Base-by-base conservation (phyloP, 2,329 filamentous ascomycete genomes). In the Neophaeococcomyces aloes region DNA sequence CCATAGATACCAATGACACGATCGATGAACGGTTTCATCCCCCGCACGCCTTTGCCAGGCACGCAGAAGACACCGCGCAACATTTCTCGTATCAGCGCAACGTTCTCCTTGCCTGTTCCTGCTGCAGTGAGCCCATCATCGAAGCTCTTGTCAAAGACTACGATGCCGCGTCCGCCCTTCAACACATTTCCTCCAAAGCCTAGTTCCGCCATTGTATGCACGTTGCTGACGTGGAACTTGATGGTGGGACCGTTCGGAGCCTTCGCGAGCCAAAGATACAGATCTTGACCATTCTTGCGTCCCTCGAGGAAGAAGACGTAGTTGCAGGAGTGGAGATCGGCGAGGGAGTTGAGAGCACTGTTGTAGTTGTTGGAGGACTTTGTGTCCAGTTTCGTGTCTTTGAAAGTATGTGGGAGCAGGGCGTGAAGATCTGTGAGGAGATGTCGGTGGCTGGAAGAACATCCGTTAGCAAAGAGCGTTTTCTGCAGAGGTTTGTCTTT, bases 161-260 rank as follows among this genome's bases (percentile, higher is more conserved):
- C 78, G 30, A 98, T 72, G 1, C 91, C 89, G 29, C 91, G 74
- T 21, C 86, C 91, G 47, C 91, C 91, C 67, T 94, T 95, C 49
- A 96, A 70, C 62, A 88, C 95, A 70, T 98, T 98, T 42, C 91
- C 91, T 13, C 87, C 88, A 63, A 98, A 96, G 59, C 94, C 86
- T 29, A 98, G 72, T 64, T 98, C 91, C 59, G 89, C 86, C 86
- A 93, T 94, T 7, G 89, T 95, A 67, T 95, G 88, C 59, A 95
- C 75, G 61, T 65, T 84, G 53, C 59, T 61, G 25, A 62, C 58
- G 39, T 61, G 62, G 51, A 67, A 65, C 43, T 82, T 82, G 50
- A 81, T 68, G 1, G 79, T 82, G 23, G 81, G 83, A 0, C 83
- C 83, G 56, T 88, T 94, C 4, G 89, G 91, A 2, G 87, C 82